A percentile compares a stretch with the other conserved stretches of the same genome.
These are phyloP conservation scores for Mycena rebaudengoi DNA, from an alignment of 768 basidiomycete species.

Conservation along the genomic window DNA sequence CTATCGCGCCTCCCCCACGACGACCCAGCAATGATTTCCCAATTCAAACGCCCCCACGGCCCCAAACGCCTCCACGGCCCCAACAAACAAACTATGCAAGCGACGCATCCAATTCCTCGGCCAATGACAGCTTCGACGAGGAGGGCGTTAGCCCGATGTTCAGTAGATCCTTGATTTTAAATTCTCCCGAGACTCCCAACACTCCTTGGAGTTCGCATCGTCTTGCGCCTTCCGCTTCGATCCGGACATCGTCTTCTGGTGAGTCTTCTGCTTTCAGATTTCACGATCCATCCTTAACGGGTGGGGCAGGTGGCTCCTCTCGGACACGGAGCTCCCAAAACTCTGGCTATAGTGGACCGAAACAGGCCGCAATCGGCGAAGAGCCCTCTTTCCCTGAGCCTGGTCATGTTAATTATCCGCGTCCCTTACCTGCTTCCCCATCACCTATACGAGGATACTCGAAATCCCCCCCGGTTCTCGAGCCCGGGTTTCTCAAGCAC, in stretches of 20 bases:
- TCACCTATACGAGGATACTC: constrained; percentile 5
- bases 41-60: neutral
- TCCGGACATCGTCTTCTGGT: constrained; percentile 29
- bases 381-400: neutral
- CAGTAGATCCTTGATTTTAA: constrained; percentile 14
- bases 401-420: neutral
- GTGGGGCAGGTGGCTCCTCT: constrained; percentile 14
- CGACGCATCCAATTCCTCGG: constrained; percentile 12
- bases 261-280: neutral
- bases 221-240: constrained; percentile 19
- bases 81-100: constrained; percentile 4
- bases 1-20: neutral
- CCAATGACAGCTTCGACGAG: constrained; percentile 18
- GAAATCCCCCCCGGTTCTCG: neutral
- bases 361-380: too few relatives aligned
- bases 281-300: neutral
- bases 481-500: neutral
- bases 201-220: constrained; percentile 17
- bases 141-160: constrained; percentile 22
- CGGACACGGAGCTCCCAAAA: constrained; percentile 25
- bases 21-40: neutral
- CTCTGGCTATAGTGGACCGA: neutral
- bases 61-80: neutral
- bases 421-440: neutral
- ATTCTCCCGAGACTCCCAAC: constrained; percentile 20